Base-by-base conservation (phyloP, 805 yeast genomes). In the Wickerhamiella spandovensis region DNA sequence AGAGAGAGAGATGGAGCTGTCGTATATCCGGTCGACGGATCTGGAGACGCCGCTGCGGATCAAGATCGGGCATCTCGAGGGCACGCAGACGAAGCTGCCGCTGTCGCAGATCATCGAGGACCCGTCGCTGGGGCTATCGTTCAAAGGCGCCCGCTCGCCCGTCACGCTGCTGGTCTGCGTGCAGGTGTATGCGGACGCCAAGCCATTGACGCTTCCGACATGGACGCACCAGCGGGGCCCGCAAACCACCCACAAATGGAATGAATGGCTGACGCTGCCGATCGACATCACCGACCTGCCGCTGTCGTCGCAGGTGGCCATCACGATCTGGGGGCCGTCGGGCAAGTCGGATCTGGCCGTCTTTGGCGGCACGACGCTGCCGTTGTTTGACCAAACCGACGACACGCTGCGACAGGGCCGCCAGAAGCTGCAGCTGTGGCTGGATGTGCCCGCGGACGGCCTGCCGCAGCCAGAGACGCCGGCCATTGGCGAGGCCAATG, bases 231-330 rank as follows among this genome's bases (percentile, higher is more conserved):
- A 75, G 54, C 71, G 71, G 28, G 70, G 77, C 2, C 56, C 60
- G 1, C 68, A 70, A 51, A 50, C 57, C 23, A 45, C 54, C 30
- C 75, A 74, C 60, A 74, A 62, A 46, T 86, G 92, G 89, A 75
- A 82, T 56, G 78, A 79, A 53, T 82, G 87, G 83, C 64, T 86
- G 20, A 73, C 75, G 44, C 64, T 92, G 45, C 90, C 97, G 0
- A 74, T 89, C 2, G 71, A 73, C 49, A 78, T 84, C 55, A 75
- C 76, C 48, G 92, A 87, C 59, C 63, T 90, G n/a, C 81, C 85
- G 2, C 61, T 78, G 37, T 74, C 76, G 41, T 66, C 92, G 4
- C 74, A 71, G 54, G 62, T 89, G 17, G 74, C 74, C 48, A 69
- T 92, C 22, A 71, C 75, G 1, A 56, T 88, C 1, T 84, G 81